Conservation (phyloP, 345 rosid species). For the Sonneratia alba region DNA sequence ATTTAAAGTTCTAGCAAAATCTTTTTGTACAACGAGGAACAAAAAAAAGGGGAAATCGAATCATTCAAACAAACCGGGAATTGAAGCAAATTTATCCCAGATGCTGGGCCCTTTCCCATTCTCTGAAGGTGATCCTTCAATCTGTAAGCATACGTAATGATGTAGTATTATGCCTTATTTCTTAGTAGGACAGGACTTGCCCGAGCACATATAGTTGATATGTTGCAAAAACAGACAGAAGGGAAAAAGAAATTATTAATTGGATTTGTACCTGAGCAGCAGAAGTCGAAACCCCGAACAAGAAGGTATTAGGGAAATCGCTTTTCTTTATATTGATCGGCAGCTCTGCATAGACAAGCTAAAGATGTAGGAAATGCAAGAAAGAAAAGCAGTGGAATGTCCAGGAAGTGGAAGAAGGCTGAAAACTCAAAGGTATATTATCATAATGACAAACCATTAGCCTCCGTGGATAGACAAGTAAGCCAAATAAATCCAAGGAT, state of each 20-base stretch:
- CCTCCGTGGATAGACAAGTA: not conserved
- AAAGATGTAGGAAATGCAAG: no score
- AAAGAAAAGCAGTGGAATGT: no score
- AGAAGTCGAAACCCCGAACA: constrained; percentile 29
- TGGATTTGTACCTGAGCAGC: constrained; percentile 26
- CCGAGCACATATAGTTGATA: no score
- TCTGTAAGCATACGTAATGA: constrained; percentile 11
- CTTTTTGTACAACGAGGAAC: not conserved
- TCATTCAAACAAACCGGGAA: constrained; percentile 7
- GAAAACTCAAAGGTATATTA: no score
- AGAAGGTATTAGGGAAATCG: constrained; percentile 27
- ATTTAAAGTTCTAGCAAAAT: not conserved
- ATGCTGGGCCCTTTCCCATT: constrained; percentile 27
- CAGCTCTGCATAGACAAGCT: no score
- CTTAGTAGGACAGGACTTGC: no score
- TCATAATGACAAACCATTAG: not conserved
- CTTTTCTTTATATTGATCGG: constrained; percentile 14
- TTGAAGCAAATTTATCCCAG: constrained; percentile 22
- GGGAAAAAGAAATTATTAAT: no score
- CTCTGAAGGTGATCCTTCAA: constrained; percentile 23
- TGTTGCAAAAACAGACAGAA: no score
- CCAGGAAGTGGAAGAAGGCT: no score
- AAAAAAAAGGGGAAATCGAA: not conserved
- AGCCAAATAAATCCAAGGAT: not conserved
- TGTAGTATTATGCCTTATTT: not conserved